phyloP scores from a whole-genome alignment of 345 rosid genomes.

The Linum usitatissimum region DNA sequence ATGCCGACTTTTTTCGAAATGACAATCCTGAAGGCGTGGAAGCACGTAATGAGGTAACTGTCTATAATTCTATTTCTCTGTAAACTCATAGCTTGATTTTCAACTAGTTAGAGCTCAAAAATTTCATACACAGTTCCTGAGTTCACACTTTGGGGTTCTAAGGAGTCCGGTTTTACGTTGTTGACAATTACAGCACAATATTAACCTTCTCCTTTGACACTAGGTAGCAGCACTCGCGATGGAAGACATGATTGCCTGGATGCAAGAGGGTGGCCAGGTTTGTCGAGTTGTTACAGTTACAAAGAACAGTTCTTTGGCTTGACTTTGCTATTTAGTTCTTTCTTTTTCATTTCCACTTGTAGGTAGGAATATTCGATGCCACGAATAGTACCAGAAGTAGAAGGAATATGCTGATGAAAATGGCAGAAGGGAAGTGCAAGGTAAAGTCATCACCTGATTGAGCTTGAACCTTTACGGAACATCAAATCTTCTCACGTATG shows the following conservation, averaged over 20 bases:
- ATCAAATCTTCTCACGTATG: neutral
- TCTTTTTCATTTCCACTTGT: conserved; percentile 16
- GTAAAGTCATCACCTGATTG: conserved; percentile 23
- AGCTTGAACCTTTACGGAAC: neutral
- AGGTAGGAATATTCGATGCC: conserved; percentile 99
- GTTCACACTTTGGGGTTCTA: neutral
- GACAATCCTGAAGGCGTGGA: conserved; percentile 98
- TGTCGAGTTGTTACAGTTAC: conserved; percentile 18
- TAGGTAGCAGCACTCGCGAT: conserved; percentile 99
- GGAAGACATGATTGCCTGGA: conserved; percentile 99
- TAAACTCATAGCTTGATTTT: neutral
- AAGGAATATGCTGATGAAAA: conserved; percentile 97
- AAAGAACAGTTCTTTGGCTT: neutral
- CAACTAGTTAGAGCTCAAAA: neutral
- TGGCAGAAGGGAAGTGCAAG: conserved; percentile 99
- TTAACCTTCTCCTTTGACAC: conserved; percentile 61
- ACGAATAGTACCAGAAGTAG: conserved; percentile 77
- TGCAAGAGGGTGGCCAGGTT: conserved; percentile 99
- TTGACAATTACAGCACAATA: conserved; percentile 27
- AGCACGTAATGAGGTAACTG: conserved; percentile 90
- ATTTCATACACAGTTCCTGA: neutral
- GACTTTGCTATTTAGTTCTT: conserved; percentile 16
- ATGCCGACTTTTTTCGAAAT: conserved; percentile 93
- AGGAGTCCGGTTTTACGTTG: neutral
- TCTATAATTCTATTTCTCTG: neutral